phyloP scores from a whole-genome alignment of 139 green algal genomes.

The Chlamydomonas incerta region DNA sequence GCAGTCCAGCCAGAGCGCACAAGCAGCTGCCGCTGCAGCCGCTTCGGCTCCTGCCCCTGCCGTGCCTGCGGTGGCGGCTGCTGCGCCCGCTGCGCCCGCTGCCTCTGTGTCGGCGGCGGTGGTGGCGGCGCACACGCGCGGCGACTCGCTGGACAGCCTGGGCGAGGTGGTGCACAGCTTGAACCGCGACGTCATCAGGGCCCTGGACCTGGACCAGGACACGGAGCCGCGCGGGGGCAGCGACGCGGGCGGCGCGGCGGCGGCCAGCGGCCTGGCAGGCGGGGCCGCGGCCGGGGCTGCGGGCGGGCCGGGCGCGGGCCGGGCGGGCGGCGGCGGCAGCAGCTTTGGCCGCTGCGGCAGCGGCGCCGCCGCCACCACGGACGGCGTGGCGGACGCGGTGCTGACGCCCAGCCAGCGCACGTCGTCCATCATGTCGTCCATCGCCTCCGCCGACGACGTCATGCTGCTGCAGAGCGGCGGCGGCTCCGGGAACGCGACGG shows the following conservation, averaged over 20 bases:
- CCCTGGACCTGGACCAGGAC: conserved; percentile 14
- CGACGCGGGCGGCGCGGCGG: too few species aligned
- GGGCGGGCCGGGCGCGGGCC: too few species aligned
- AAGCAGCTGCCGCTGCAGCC: not conserved
- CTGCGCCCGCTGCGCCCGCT: not conserved
- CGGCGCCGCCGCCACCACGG: not conserved
- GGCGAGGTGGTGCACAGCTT: conserved; percentile 29
- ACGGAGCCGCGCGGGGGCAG: too few species aligned
- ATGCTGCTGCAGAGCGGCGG: not conserved
- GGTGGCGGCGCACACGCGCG: conserved; percentile 7
- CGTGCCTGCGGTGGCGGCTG: too few species aligned
- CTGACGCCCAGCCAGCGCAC: conserved; percentile 24
- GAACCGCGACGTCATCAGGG: conserved; percentile 30
- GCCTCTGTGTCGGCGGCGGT: not conserved
- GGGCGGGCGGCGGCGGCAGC: not conserved
- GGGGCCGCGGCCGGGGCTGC: too few species aligned
- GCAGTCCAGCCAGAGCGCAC: too few species aligned
- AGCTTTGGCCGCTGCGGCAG: not conserved
- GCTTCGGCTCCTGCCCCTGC: not conserved
- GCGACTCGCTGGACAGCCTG: conserved; percentile 46
- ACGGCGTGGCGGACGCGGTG: not conserved
- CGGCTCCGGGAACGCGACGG: not conserved
- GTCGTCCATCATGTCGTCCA: conserved; percentile 15
- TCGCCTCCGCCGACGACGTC: conserved; percentile 34
- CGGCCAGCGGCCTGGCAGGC: too few species aligned